A percentile compares a stretch with the other conserved stretches of the same genome.
phyloP scores from a whole-genome alignment of 2,329 filamentous ascomycete species.

The Xylaria sp. region DNA sequence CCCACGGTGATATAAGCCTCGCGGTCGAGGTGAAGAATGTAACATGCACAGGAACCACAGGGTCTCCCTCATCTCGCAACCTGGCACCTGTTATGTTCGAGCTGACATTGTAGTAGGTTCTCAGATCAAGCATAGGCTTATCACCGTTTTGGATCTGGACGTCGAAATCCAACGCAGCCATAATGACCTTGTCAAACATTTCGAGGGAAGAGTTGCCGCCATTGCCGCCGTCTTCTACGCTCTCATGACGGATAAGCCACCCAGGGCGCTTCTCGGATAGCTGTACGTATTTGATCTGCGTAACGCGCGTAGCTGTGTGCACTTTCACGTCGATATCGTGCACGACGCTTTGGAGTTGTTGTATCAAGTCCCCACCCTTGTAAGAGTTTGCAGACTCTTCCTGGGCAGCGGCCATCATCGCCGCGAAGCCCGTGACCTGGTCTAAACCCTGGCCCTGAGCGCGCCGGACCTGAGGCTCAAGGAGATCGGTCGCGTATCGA shows the following conservation, averaged over 20 bases:
- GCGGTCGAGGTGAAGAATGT: conserved; percentile 26
- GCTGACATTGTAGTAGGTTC: conserved; percentile 6
- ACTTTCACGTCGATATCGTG: conserved; percentile 8
- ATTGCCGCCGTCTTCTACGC: not conserved
- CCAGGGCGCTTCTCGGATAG: not conserved
- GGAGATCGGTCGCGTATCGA: conserved; percentile 39
- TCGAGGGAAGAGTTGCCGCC: conserved; percentile 13
- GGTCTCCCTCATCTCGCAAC: not conserved
- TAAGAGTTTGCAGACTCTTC: conserved; percentile 41
- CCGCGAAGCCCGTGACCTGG: conserved; percentile 37
- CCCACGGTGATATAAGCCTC: conserved; percentile 17
- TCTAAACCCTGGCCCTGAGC: conserved; percentile 33
- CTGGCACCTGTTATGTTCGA: not conserved
- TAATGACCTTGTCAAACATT: conserved; percentile 30
- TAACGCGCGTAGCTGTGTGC: conserved; percentile 29
- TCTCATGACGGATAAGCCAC: conserved; percentile 29
- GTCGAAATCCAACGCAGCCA: conserved; percentile 18
- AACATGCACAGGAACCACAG: conserved; percentile 14
- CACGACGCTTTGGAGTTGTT: conserved; percentile 24
- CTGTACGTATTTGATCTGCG: conserved; percentile 2
- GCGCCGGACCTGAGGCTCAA: conserved; percentile 41
- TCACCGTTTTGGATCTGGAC: conserved; percentile 21
- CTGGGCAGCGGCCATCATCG: conserved; percentile 38
- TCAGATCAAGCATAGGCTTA: not conserved
- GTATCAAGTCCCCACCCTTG: conserved; percentile 37